Evolutionary conservation across 805 yeast species (phyloP).

Genomic region (Kodamaea sagamina): DNA sequence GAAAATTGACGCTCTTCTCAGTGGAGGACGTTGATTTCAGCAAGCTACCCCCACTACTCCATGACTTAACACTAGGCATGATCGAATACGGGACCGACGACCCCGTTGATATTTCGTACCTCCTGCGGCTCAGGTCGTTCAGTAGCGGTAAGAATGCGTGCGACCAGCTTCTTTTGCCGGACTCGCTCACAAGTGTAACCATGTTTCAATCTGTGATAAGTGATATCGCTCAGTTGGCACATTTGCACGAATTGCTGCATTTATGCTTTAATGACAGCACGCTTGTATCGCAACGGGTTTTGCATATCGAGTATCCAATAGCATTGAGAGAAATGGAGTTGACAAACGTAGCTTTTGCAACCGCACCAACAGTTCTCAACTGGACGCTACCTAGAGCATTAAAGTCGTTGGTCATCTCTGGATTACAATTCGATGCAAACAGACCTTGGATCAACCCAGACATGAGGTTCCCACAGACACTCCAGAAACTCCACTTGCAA

Average conservation of each 20-base stretch:
- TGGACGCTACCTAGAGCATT: slow-evolving; percentile 6
- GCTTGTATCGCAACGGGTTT: slow-evolving; percentile 7
- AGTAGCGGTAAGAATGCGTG: slow-evolving; percentile 4
- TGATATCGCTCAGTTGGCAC: slow-evolving; percentile 1
- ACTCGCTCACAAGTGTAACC: neutral
- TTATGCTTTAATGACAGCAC: slow-evolving; percentile 4
- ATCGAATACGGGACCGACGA: slow-evolving; percentile 1
- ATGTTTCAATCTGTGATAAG: slow-evolving; percentile 1
- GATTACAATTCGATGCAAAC: slow-evolving; percentile 3
- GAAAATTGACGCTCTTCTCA: slow-evolving; percentile 3
- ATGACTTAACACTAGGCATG: slow-evolving; percentile 1
- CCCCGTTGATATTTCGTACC: slow-evolving; percentile 9
- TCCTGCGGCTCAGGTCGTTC: slow-evolving; percentile 2
- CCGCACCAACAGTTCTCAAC: slow-evolving; percentile 4
- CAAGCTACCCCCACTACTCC: slow-evolving; percentile 3
- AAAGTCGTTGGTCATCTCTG: slow-evolving; percentile 1
- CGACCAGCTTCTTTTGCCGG: slow-evolving; percentile 4
- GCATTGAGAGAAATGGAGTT: slow-evolving; percentile 1
- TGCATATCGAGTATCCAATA: slow-evolving; percentile 5
- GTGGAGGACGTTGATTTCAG: slow-evolving; percentile 8
- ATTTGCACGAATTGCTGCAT: slow-evolving; percentile 1
- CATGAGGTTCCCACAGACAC: slow-evolving; percentile 1
- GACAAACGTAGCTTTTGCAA: slow-evolving; percentile 6
- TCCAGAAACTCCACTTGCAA: slow-evolving; percentile 1
- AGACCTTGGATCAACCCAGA: slow-evolving; percentile 9